Conservation (phyloP, 176 grass and related monocot genomes). For the Avena atlantica region DNA sequence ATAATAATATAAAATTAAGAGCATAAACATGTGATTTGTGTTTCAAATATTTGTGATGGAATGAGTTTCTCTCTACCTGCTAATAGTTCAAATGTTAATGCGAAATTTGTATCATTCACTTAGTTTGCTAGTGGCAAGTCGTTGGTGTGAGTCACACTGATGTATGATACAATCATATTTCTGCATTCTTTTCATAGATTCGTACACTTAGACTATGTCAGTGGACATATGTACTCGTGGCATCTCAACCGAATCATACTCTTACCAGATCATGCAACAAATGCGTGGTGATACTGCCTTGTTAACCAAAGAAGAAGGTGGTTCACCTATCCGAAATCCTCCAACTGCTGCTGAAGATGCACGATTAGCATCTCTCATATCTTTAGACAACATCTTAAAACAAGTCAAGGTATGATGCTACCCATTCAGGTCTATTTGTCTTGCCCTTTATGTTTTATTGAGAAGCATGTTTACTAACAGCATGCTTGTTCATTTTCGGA, state of each 20-base stretch:
- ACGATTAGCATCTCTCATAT: constrained; percentile 96
- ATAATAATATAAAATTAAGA: constrained; percentile 2
- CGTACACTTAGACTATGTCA: not conserved
- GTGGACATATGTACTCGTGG: constrained; percentile 11
- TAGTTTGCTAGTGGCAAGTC: constrained; percentile 7
- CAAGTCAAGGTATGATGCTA: constrained; percentile 78
- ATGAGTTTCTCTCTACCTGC: not conserved
- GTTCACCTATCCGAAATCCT: constrained; percentile 96
- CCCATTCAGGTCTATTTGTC: constrained; percentile 29
- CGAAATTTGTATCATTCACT: not conserved
- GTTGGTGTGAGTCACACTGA: not conserved
- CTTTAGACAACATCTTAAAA: constrained; percentile 92
- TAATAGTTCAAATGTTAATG: constrained; percentile 8
- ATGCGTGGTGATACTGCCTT: constrained; percentile 85
- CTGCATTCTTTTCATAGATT: constrained; percentile 24
- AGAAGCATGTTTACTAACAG: constrained; percentile 44
- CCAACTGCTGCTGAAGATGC: constrained; percentile 95
- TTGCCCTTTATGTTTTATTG: constrained; percentile 31
- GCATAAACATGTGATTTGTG: not conserved
- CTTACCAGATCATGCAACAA: constrained; percentile 95
- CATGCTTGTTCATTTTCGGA: constrained; percentile 39
- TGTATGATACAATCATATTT: constrained; percentile 16
- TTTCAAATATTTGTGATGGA: constrained; percentile 22
- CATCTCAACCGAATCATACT: constrained; percentile 23
- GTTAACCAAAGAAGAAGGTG: constrained; percentile 98